Base-by-base conservation (phyloP, 2,329 filamentous ascomycete species). In the Aureobasidium melanogenum region DNA sequence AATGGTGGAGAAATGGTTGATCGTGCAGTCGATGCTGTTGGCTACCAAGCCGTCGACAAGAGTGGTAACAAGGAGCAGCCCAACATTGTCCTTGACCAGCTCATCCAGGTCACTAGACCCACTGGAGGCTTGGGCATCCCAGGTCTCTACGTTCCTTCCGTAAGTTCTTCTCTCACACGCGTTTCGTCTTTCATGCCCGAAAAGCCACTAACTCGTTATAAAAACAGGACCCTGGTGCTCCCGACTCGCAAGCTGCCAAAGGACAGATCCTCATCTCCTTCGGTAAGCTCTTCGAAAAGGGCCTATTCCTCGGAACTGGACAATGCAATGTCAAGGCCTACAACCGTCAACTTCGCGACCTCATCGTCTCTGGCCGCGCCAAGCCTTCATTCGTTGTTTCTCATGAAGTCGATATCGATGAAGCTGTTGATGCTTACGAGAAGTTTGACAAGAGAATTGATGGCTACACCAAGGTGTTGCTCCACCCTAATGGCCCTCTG, bases 281-380 rank as follows among this genome's bases (percentile, higher is more conserved):
- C 66, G 84, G 85, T 61, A 88, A 88, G 70, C 74, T 88, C 0
- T 88, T 88, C 66, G 84, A 88, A 66, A 88, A 88, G 78, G 59
- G 83, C 80, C 74, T 87, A 5, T 77, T 79, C 1, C 73, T 88
- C 2, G 80, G 82, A 10, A 84, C 82, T 3, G 84, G 84, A 0
- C 84, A 87, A 68, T 87, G 84, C 73, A 88, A 88, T 64, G 84
- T 88, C 65, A 88, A 87, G 72, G 75, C 80, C 0, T 88, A 88
- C 71, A 88, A 88, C 69, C 77, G 84, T 26, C 85, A 87, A 67
- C 72, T 88, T 41, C 78, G 85, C 14, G 84, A 88, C 63, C 74
- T 88, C 67, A 88, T 88, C 66, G 82, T 87, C 46, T 73, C 82
- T 0, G 84, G 85, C 2, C 81, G 80, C 62, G 85, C 85, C 0